Evolutionary conservation across 2,329 filamentous ascomycete genomes (phyloP).

Genomic region (Cordyceps cateniannulata): DNA sequence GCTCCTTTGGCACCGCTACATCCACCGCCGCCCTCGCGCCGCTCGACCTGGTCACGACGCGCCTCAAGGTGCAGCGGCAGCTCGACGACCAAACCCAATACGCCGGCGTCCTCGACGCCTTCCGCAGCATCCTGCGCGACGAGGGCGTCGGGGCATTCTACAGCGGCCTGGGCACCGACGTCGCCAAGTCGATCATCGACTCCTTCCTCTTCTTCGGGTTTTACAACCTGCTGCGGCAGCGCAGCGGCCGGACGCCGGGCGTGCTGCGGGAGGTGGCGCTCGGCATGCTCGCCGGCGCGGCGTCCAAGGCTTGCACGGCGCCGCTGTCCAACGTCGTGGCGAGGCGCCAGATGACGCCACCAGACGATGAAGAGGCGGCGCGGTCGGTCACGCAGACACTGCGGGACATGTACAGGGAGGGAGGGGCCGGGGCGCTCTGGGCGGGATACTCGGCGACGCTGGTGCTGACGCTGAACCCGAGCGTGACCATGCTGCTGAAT

Average conservation of each 20-base stretch:
- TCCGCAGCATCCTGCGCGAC: slow-evolving; percentile 60
- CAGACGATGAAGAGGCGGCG: slow-evolving; percentile 17
- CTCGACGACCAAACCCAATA: slow-evolving; percentile 48
- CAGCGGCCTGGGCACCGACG: slow-evolving; percentile 55
- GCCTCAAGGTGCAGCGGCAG: slow-evolving; percentile 71
- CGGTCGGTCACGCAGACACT: slow-evolving; percentile 50
- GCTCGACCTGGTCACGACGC: slow-evolving; percentile 72
- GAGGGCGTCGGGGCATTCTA: slow-evolving; percentile 75
- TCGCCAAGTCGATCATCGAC: slow-evolving; percentile 63
- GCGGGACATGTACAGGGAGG: slow-evolving; percentile 57
- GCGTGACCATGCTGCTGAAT: slow-evolving; percentile 79
- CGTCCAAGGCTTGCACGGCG: slow-evolving; percentile 69
- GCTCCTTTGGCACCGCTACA: slow-evolving; percentile 69
- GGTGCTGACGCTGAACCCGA: slow-evolving; percentile 77
- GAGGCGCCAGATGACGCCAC: slow-evolving; percentile 65
- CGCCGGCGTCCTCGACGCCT: slow-evolving; percentile 59
- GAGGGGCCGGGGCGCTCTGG: slow-evolving; percentile 70
- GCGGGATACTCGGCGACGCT: slow-evolving; percentile 78
- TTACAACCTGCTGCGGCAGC: slow-evolving; percentile 51
- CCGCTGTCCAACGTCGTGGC: slow-evolving; percentile 79
- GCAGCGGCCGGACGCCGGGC: slow-evolving; percentile 39
- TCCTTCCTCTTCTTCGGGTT: slow-evolving; percentile 83
- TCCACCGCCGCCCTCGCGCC: slow-evolving; percentile 77
- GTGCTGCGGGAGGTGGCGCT: slow-evolving; percentile 67
- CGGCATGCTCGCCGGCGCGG: slow-evolving; percentile 66